phyloP scores from a whole-genome alignment of 164 flowering plant genomes.

The Chloranthus sessilifolius region DNA sequence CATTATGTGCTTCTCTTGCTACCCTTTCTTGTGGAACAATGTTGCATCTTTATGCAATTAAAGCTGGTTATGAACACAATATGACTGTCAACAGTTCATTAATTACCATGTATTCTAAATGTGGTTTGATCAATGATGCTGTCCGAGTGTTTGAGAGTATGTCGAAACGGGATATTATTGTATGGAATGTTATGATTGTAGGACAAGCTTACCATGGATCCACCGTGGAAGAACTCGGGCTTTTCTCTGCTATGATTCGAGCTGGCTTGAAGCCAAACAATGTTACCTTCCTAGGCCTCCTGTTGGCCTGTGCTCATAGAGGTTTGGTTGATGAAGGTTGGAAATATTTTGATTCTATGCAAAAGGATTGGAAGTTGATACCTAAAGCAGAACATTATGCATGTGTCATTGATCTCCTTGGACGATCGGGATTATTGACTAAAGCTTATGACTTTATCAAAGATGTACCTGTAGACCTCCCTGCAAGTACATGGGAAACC shows the following conservation, averaged over 20 bases:
- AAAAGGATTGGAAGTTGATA: constrained; percentile 20
- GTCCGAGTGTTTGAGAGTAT: constrained; percentile 18
- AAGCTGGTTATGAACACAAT: constrained; percentile 24
- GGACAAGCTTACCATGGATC: constrained; percentile 32
- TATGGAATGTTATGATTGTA: constrained; percentile 43
- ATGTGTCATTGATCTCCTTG: constrained; percentile 38
- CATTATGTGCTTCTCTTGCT: constrained; percentile 29
- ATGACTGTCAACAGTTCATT: constrained; percentile 25
- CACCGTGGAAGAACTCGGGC: constrained; percentile 24
- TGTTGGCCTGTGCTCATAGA: constrained; percentile 36
- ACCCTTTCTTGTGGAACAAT: constrained; percentile 24
- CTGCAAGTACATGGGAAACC: constrained; percentile 34
- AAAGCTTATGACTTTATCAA: constrained; percentile 32
- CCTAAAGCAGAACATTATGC: constrained; percentile 33
- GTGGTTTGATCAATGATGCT: constrained; percentile 29
- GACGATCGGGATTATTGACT: constrained; percentile 29
- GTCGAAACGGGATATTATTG: constrained; percentile 23
- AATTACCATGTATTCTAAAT: constrained; percentile 37
- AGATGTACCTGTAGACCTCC: constrained; percentile 18
- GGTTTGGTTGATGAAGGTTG: constrained; percentile 30
- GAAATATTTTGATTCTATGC: constrained; percentile 26
- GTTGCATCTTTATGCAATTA: constrained; percentile 20
- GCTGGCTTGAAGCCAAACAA: constrained; percentile 30
- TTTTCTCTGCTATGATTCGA: constrained; percentile 28
- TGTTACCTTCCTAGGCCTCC: constrained; percentile 33